phyloP scores from a whole-genome alignment of 257 asterid species.

The Nicotiana sylvestris region DNA sequence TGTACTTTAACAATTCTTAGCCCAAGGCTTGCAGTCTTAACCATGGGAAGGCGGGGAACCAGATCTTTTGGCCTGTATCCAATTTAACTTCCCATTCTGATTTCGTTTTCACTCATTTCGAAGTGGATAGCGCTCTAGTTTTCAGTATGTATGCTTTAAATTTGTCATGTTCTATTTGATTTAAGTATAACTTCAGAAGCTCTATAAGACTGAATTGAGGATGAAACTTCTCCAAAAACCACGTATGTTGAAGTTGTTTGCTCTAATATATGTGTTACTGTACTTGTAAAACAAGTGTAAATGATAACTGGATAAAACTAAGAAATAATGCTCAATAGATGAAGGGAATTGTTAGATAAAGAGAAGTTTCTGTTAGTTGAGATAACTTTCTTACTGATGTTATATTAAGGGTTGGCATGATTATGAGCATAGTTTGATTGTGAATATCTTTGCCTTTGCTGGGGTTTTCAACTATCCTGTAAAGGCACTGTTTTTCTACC shows the following conservation, averaged over 20 bases:
- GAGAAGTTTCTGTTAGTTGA: neutral
- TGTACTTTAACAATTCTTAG: constrained; percentile 5
- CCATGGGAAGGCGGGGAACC: neutral
- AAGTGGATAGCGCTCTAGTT: neutral
- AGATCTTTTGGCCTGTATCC: neutral
- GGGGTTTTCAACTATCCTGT: neutral
- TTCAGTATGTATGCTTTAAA: neutral
- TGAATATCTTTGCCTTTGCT: neutral
- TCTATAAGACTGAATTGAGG: neutral
- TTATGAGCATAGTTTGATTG: neutral
- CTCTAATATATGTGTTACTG: neutral
- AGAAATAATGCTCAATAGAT: neutral
- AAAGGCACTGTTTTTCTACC: neutral
- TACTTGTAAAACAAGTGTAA: neutral
- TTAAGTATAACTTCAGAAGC: neutral
- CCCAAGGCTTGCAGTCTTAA: constrained; percentile 2
- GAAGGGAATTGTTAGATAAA: neutral
- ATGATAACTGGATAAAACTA: neutral
- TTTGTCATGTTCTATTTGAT: neutral
- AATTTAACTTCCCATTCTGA: constrained; percentile 4
- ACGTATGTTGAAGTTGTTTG: neutral
- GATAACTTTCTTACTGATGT: neutral
- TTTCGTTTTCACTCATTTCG: neutral
- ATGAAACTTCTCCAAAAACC: constrained; percentile 1
- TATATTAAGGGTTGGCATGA: neutral